Conservation (phyloP, 2,329 filamentous ascomycete genomes). For the Cladosporium sp. region DNA sequence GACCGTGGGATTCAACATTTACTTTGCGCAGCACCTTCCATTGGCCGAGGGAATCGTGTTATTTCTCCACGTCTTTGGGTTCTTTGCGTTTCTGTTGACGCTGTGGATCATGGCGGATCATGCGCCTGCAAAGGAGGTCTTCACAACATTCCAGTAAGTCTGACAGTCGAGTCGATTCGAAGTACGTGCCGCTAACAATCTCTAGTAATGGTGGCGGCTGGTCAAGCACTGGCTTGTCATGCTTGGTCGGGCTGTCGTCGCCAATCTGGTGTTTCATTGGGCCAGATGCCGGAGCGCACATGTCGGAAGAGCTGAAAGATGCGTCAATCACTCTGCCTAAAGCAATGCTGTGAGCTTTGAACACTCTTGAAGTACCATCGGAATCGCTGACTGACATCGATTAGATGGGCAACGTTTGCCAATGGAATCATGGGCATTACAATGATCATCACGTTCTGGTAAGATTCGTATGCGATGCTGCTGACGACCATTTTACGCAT, state of each 20-base stretch:
- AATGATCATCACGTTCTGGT: slow-evolving; percentile 42
- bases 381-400: background rate
- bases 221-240: slow-evolving; percentile 42
- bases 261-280: slow-evolving; percentile 39
- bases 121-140: slow-evolving; percentile 33
- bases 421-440: slow-evolving; percentile 38
- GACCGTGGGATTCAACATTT: slow-evolving; percentile 39
- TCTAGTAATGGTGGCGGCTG: slow-evolving; percentile 39
- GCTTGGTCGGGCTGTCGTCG: slow-evolving; percentile 47
- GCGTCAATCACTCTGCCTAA: slow-evolving; percentile 45
- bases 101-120: slow-evolving; percentile 39
- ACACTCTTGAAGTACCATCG: background rate
- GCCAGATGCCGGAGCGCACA: slow-evolving; percentile 42
- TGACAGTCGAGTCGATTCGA: slow-evolving; percentile 15
- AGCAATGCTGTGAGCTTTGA: slow-evolving; percentile 39
- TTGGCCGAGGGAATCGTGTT: slow-evolving; percentile 39
- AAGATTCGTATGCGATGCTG: background rate
- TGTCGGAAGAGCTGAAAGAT: slow-evolving; percentile 40
- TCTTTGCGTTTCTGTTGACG: slow-evolving; percentile 45
- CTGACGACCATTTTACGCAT: background rate
- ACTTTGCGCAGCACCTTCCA: slow-evolving; percentile 36
- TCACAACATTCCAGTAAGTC: slow-evolving; percentile 42
- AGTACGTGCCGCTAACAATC: background rate
- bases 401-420: slow-evolving; percentile 39
- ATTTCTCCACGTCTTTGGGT: slow-evolving; percentile 45